phyloP scores from a whole-genome alignment of 1,284 basidiomycete species.

The Ustilago sp. region DNA sequence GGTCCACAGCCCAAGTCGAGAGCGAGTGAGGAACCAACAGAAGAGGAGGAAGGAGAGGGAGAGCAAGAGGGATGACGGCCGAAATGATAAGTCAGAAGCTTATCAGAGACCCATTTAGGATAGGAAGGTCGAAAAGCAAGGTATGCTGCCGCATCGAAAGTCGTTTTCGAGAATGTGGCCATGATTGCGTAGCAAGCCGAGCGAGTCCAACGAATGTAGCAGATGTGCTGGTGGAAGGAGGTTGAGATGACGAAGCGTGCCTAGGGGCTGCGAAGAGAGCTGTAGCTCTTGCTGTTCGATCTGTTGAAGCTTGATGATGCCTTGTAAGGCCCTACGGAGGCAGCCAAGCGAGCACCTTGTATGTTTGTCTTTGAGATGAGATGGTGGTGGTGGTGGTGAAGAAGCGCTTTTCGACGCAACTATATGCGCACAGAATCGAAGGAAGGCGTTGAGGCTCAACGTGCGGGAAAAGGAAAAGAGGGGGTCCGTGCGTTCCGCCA shows the following conservation, averaged over 20 bases:
- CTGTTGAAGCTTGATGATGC: background rate
- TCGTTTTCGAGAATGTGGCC: constrained; percentile 49
- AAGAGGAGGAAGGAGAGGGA: background rate
- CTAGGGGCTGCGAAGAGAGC: too few species aligned
- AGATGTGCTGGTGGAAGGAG: background rate
- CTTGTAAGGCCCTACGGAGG: background rate
- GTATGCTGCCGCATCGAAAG: constrained; percentile 56
- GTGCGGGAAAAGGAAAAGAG: constrained; percentile 1
- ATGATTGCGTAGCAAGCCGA: constrained; percentile 9
- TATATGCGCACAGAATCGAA: background rate
- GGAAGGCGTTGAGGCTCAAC: background rate
- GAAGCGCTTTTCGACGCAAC: background rate
- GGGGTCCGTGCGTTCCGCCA: constrained; percentile 15
- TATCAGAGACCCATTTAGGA: constrained; percentile 49
- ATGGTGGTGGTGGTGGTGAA: background rate
- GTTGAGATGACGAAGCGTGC: too few species aligned
- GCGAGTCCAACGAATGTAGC: background rate
- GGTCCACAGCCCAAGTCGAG: constrained; percentile 87
- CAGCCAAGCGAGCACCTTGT: background rate
- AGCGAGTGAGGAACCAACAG: constrained; percentile 30
- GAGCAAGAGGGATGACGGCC: background rate
- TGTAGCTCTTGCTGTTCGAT: too few species aligned
- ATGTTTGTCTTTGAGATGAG: background rate
- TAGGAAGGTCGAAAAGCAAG: constrained; percentile 54
- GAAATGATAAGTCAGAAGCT: constrained; percentile 45